phyloP scores from a whole-genome alignment of 306 rosid species.

The Mimosa bimucronata region DNA sequence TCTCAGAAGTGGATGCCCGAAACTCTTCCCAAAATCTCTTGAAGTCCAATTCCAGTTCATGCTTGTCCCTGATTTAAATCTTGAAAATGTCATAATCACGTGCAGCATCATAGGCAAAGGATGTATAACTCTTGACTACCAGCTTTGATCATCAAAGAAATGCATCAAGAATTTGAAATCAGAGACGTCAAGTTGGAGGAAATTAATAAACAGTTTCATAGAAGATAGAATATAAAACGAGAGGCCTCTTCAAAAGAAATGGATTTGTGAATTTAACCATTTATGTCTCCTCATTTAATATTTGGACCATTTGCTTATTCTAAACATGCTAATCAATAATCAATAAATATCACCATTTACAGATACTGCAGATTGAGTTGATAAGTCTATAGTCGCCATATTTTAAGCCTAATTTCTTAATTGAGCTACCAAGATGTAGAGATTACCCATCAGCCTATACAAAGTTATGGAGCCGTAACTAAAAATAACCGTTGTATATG shows the following conservation, averaged over 20 bases:
- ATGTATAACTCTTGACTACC: not conserved
- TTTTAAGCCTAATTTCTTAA: not conserved
- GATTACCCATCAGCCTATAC: not conserved
- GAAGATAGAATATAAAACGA: conserved; percentile 23
- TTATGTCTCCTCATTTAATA: not conserved
- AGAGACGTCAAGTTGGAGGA: conserved; percentile 17
- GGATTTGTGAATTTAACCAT: conserved; percentile 22
- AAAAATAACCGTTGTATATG: conserved; percentile 1
- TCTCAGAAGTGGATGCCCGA: conserved; percentile 97
- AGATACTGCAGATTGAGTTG: conserved; percentile 19
- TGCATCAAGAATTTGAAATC: conserved; percentile 28
- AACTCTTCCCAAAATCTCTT: conserved; percentile 99
- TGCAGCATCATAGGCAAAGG: conserved; percentile 30
- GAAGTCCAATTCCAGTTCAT: conserved; percentile 99
- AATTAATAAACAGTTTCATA: conserved; percentile 5
- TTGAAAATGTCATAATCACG: conserved; percentile 39
- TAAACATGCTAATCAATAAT: conserved; percentile 3
- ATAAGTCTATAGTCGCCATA: conserved; percentile 23
- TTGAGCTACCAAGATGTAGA: conserved; percentile 2
- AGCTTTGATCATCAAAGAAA: conserved; percentile 6
- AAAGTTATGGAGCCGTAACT: not conserved
- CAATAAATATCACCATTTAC: conserved; percentile 20
- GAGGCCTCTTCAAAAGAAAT: conserved; percentile 19
- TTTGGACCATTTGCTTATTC: conserved; percentile 22
- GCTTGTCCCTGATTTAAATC: conserved; percentile 76